phyloP scores from a whole-genome alignment of 768 basidiomycete species.

The Calocera cornea region DNA sequence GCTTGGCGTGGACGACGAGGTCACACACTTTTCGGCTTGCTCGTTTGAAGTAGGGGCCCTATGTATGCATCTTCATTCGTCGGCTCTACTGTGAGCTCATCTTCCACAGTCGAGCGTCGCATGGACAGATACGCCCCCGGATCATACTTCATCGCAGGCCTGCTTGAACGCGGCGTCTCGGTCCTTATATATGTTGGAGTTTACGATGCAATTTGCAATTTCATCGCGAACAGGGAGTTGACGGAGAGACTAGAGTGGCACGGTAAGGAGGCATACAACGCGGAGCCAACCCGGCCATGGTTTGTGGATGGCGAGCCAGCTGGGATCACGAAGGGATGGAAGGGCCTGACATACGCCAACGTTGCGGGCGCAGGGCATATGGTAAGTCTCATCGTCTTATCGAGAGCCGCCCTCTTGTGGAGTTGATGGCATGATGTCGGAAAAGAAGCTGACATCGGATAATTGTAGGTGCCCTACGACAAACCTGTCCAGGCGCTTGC shows the following conservation, averaged over 20 bases:
- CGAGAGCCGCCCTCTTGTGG: background rate
- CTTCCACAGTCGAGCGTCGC: slow-evolving; percentile 40
- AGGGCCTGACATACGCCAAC: slow-evolving; percentile 49
- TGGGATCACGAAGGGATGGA: slow-evolving; percentile 42
- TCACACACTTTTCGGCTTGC: slow-evolving; percentile 44
- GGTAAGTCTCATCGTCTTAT: slow-evolving; percentile 27
- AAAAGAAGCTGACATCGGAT: background rate
- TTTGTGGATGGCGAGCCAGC: slow-evolving; percentile 38
- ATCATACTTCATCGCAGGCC: slow-evolving; percentile 32
- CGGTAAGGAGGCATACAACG: slow-evolving; percentile 39
- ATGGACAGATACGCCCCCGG: slow-evolving; percentile 26
- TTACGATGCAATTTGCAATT: slow-evolving; percentile 31
- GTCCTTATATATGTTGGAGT: slow-evolving; percentile 43
- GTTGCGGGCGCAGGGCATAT: slow-evolving; percentile 63
- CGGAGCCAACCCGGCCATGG: slow-evolving; percentile 40
- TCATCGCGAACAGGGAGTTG: slow-evolving; percentile 61
- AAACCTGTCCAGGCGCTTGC: slow-evolving; percentile 50
- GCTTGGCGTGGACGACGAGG: slow-evolving; percentile 44
- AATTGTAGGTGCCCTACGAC: slow-evolving; percentile 45
- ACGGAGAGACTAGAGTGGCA: slow-evolving; percentile 61
- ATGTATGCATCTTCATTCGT: slow-evolving; percentile 61
- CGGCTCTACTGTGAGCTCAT: slow-evolving; percentile 34
- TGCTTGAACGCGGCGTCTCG: slow-evolving; percentile 42
- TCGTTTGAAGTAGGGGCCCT: slow-evolving; percentile 55
- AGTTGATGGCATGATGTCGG: background rate